Conservation (phyloP, 176 grass and related monocot genomes). For the Hsuehochloa calcarea region DNA sequence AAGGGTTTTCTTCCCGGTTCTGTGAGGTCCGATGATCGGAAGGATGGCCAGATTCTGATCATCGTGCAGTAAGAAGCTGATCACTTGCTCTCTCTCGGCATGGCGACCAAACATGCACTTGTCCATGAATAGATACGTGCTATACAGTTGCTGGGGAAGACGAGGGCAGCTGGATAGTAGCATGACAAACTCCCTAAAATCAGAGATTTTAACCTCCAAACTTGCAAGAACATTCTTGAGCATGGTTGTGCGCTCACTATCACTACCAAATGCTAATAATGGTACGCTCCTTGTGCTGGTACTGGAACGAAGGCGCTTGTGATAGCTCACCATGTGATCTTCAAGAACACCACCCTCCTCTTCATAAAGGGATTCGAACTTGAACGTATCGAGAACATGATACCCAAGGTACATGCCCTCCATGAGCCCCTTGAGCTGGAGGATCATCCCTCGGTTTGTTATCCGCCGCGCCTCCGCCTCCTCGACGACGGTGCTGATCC, state of each 20-base stretch:
- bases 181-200: slow-evolving; percentile 15
- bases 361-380: neutral
- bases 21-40: slow-evolving; percentile 32
- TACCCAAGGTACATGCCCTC: slow-evolving; percentile 27
- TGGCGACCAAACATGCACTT: slow-evolving; percentile 20
- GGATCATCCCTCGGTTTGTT: slow-evolving; percentile 1
- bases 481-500: slow-evolving; percentile 17
- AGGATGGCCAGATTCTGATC: neutral
- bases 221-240: neutral
- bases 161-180: slow-evolving; percentile 13
- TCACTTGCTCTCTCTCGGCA: slow-evolving; percentile 29
- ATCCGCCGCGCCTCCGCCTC: neutral
- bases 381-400: slow-evolving; percentile 14
- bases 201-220: neutral
- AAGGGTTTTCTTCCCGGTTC: slow-evolving; percentile 50
- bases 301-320: neutral
- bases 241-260: neutral
- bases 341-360: neutral
- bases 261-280: neutral
- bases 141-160: neutral
- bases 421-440: neutral
- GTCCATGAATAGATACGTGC: slow-evolving; percentile 29
- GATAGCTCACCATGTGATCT: neutral
- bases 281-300: too few species aligned
- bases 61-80: slow-evolving; percentile 17